Evolutionary conservation across 2,329 filamentous ascomycete genomes (phyloP).

Genomic region (Geosmithia flava): DNA sequence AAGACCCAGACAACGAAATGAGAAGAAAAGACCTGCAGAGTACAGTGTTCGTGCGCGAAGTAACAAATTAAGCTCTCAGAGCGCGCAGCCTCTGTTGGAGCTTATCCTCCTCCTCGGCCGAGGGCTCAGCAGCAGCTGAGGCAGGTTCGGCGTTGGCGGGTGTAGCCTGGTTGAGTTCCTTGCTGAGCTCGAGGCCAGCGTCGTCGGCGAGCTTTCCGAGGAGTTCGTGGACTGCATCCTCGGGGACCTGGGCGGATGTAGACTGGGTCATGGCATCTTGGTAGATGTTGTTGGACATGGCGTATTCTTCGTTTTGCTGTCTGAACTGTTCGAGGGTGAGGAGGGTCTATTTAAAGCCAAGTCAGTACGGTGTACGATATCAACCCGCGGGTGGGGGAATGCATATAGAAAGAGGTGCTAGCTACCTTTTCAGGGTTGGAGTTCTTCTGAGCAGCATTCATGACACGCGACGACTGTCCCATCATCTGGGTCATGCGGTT

Average conservation of each 20-base stretch:
- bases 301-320: conserved; percentile 51
- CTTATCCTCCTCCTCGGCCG: conserved; percentile 68
- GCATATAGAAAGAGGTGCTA: background rate
- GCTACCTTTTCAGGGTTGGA: conserved; percentile 44
- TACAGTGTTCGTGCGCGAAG: background rate
- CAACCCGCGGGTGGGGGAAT: background rate
- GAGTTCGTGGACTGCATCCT: conserved; percentile 78
- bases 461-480: conserved; percentile 44
- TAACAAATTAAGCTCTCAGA: conserved; percentile 30
- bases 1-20: background rate
- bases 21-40: background rate
- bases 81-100: conserved; percentile 49
- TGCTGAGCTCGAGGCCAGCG: conserved; percentile 68
- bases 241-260: conserved; percentile 58
- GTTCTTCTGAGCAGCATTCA: conserved; percentile 44
- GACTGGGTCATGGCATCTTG: conserved; percentile 74
- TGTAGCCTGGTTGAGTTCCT: conserved; percentile 53
- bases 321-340: conserved; percentile 49
- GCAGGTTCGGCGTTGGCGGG: conserved; percentile 45
- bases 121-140: conserved; percentile 49
- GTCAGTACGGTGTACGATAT: background rate
- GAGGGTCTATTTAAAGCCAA: conserved; percentile 29
- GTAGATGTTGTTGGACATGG: conserved; percentile 61
- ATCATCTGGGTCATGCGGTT: conserved; percentile 55
- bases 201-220: conserved; percentile 81